A percentile compares a stretch with the other conserved stretches of the same genome.
Conservation (phyloP, 164 flowering plant species). For the Saururus chinensis region DNA sequence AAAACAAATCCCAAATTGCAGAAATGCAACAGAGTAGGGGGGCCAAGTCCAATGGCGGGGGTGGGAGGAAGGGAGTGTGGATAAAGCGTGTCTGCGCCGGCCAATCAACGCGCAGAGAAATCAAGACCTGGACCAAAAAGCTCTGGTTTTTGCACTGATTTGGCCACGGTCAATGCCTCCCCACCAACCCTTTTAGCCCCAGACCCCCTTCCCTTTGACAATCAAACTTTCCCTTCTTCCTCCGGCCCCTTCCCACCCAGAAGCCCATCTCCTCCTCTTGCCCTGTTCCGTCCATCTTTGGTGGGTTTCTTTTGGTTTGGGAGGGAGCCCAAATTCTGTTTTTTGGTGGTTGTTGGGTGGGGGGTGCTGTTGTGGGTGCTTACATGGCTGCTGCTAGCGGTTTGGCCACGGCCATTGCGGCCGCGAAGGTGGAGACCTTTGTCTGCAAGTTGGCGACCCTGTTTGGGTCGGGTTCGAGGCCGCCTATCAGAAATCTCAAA, state of each 20-base stretch:
- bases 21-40: background rate
- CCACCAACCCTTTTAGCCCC: background rate
- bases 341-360: background rate
- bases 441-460: constrained; percentile 16
- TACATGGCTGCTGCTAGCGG: constrained; percentile 69
- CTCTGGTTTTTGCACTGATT: background rate
- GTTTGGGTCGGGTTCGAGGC: constrained; percentile 12
- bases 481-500: constrained; percentile 5
- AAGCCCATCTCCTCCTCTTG: background rate
- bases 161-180: constrained; percentile 5
- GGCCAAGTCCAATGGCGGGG: background rate
- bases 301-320: constrained; percentile 7
- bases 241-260: background rate
- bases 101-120: constrained; percentile 32
- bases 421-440: constrained; percentile 44
- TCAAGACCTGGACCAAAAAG: constrained; percentile 4
- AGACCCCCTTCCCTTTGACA: background rate
- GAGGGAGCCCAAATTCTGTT: background rate
- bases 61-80: constrained; percentile 6
- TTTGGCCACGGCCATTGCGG: constrained; percentile 29
- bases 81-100: constrained; percentile 17
- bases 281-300: constrained; percentile 1
- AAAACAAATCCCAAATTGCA: background rate
- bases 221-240: background rate
- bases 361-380: too few relatives aligned